These are phyloP conservation scores for Aspergillus latus DNA, from an alignment of 2,329 filamentous ascomycete genomes.

Conservation along the genomic window DNA sequence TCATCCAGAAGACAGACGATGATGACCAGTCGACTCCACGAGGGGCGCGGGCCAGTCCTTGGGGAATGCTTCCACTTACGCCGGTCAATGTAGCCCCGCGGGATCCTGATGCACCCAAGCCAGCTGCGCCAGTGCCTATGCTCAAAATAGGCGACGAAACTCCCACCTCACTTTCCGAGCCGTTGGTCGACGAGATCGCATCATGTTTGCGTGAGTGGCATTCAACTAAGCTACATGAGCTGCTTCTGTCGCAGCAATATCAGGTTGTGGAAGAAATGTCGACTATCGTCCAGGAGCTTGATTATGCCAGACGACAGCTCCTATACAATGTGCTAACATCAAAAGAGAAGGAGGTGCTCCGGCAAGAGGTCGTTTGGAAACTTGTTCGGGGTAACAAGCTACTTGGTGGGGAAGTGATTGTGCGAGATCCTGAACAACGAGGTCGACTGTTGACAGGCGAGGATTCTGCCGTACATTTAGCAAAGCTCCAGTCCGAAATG, in stretches of 20 bases:
- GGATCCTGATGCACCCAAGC: slow-evolving; percentile 66
- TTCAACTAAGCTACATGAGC: slow-evolving; percentile 90
- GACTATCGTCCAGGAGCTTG: slow-evolving; percentile 75
- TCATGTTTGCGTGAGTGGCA: slow-evolving; percentile 98
- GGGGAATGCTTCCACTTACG: slow-evolving; percentile 34
- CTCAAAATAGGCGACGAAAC: slow-evolving; percentile 97
- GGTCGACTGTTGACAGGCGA: slow-evolving; percentile 87
- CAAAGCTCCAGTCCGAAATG: slow-evolving; percentile 92
- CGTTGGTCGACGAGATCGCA: slow-evolving; percentile 94
- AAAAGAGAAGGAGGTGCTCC: slow-evolving; percentile 74
- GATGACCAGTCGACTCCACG: slow-evolving; percentile 31
- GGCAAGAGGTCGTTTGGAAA: slow-evolving; percentile 94
- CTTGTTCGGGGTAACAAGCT: slow-evolving; percentile 92
- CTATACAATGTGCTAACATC: slow-evolving; percentile 90
- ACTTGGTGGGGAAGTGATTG: slow-evolving; percentile 89
- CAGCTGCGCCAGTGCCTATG: slow-evolving; percentile 92
- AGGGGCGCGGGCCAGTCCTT: slow-evolving; percentile 28
- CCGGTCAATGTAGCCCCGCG: slow-evolving; percentile 43
- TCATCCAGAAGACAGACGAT: slow-evolving; percentile 40
- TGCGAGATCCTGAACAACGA: slow-evolving; percentile 78
- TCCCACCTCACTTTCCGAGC: slow-evolving; percentile 82
- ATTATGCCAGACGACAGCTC: slow-evolving; percentile 82
- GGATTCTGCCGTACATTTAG: slow-evolving; percentile 88
- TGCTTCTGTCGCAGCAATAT: slow-evolving; percentile 82
- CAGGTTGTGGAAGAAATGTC: slow-evolving; percentile 76